Conservation (phyloP, 768 basidiomycete genomes). For the Rhodocollybia butyracea region DNA sequence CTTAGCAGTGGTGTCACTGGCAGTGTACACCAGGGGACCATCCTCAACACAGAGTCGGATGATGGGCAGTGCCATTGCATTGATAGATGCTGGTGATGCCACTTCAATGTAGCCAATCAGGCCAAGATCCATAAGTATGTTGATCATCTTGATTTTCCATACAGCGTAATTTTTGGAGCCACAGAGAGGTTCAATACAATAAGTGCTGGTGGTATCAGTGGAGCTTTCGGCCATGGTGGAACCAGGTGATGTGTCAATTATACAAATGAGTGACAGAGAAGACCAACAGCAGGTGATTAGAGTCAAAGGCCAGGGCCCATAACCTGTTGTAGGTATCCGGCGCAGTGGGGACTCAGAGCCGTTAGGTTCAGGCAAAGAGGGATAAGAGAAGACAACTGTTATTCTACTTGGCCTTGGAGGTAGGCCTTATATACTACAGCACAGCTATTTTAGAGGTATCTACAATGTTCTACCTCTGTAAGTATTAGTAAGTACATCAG, state of each 20-base stretch:
- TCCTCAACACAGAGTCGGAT: slow-evolving; percentile 27
- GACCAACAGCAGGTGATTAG: not conserved
- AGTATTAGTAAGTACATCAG: too few species aligned
- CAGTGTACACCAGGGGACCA: slow-evolving; percentile 25
- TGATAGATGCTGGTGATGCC: not conserved
- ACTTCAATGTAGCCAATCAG: slow-evolving; percentile 5
- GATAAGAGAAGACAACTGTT: too few species aligned
- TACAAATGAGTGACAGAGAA: not conserved
- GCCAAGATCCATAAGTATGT: slow-evolving; percentile 11
- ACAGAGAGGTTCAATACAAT: slow-evolving; percentile 9
- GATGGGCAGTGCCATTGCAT: slow-evolving; percentile 19
- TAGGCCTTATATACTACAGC: too few species aligned
- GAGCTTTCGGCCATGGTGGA: not conserved
- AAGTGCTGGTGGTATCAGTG: not conserved
- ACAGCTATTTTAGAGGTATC: too few species aligned
- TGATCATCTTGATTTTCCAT: slow-evolving; percentile 14
- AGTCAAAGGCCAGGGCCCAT: slow-evolving; percentile 1
- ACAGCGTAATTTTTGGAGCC: slow-evolving; percentile 8
- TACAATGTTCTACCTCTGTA: too few species aligned
- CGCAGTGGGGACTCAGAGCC: too few species aligned
- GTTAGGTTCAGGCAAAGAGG: too few species aligned
- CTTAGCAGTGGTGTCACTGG: slow-evolving; percentile 17
- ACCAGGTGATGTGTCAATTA: not conserved
- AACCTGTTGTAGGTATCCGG: too few species aligned
- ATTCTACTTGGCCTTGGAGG: too few species aligned